Conservation (phyloP, 2,329 filamentous ascomycete genomes). For the Grosmannia clavigera region DNA sequence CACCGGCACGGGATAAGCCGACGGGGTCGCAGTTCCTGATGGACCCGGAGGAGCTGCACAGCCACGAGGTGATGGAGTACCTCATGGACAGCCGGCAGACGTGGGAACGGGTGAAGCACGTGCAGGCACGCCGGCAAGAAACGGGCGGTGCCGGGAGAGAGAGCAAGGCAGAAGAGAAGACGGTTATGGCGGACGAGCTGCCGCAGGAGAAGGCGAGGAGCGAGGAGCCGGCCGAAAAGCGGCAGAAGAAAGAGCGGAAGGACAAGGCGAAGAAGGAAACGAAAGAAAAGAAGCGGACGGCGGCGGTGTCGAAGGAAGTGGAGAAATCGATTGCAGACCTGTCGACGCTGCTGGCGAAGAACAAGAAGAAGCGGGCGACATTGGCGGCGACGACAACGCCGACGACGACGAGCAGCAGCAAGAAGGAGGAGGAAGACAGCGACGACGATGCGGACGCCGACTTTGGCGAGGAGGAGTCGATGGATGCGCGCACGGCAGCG, state of each 20-base stretch:
- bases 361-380: conserved; percentile 24
- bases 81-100: conserved; percentile 67
- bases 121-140: conserved; percentile 30
- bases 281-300: conserved; percentile 24
- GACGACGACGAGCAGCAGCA: conserved; percentile 5
- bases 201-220: not conserved
- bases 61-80: conserved; percentile 83
- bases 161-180: not conserved
- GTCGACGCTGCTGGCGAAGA: conserved; percentile 43
- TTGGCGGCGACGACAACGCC: not conserved
- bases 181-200: not conserved
- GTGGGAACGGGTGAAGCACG: conserved; percentile 62
- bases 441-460: conserved; percentile 54
- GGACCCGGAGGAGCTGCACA: conserved; percentile 66
- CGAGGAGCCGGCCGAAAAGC: conserved; percentile 5
- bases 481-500: conserved; percentile 66
- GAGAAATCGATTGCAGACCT: conserved; percentile 61
- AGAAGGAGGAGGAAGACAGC: not conserved
- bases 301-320: conserved; percentile 40
- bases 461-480: conserved; percentile 77
- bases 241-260: conserved; percentile 11
- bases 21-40: conserved; percentile 45
- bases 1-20: conserved; percentile 48
- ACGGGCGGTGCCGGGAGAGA: not conserved
- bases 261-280: conserved; percentile 10